These are phyloP conservation scores for Neurospora sp. DNA, from an alignment of 495 filamentous ascomycete species.

Conservation along the genomic window DNA sequence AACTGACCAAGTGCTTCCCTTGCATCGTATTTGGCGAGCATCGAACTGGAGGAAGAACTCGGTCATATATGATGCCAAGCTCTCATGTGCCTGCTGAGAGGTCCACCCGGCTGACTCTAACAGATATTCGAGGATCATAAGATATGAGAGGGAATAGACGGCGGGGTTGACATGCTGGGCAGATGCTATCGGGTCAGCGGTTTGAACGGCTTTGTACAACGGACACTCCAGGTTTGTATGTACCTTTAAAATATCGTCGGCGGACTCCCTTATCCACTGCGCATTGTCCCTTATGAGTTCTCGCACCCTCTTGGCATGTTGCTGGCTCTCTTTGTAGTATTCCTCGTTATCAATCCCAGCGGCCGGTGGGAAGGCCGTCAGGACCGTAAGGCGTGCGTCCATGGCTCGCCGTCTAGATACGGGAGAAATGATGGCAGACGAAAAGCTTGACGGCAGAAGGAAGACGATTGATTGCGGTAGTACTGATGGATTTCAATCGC, in stretches of 20 bases:
- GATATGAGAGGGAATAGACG: conserved; percentile 34
- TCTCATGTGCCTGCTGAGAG: conserved; percentile 9
- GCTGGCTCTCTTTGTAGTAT: conserved; percentile 19
- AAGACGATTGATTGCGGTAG: not conserved
- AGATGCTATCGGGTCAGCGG: conserved; percentile 2
- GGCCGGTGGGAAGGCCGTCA: conserved; percentile 31
- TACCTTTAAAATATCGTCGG: conserved; percentile 25
- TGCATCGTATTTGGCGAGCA: conserved; percentile 35
- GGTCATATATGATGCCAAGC: conserved; percentile 25
- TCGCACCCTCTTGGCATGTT: conserved; percentile 23
- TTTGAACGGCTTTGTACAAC: not conserved
- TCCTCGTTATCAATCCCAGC: conserved; percentile 8
- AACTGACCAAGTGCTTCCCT: conserved; percentile 16
- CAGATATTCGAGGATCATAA: conserved; percentile 23
- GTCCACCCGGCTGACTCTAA: conserved; percentile 11
- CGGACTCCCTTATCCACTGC: conserved; percentile 5
- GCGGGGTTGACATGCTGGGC: conserved; percentile 28
- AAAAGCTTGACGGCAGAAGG: not conserved
- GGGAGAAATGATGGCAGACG: not conserved
- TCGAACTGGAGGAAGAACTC: conserved; percentile 36
- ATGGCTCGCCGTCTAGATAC: conserved; percentile 11
- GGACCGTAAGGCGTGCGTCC: conserved; percentile 26
- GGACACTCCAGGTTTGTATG: not conserved
- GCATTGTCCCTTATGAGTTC: conserved; percentile 22
- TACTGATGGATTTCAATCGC: not conserved